A percentile compares a stretch with the other conserved stretches of the same genome.
Evolutionary conservation across 441 rosid species (phyloP).

Genomic region (Euphorbia corollata): DNA sequence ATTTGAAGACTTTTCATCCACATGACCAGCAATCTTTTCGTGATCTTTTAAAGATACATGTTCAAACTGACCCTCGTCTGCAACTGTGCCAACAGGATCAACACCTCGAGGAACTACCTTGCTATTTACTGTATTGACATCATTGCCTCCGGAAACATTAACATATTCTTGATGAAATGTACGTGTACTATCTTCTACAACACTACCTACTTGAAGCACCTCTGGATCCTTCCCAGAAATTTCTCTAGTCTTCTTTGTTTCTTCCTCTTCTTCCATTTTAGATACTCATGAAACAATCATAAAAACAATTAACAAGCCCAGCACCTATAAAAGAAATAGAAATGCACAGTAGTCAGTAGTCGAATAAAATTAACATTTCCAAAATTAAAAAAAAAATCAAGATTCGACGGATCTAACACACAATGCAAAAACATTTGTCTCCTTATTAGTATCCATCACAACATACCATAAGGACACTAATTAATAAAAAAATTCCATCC

Average conservation of each 20-base stretch:
- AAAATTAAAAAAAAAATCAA: neutral
- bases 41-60: constrained; percentile 77
- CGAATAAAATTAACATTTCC: constrained; percentile 3
- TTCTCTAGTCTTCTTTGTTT: constrained; percentile 44
- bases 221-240: constrained; percentile 26
- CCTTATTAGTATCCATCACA: neutral
- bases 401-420: constrained; percentile 27
- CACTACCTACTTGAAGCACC: constrained; percentile 26
- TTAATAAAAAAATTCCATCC: neutral
- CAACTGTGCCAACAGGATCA: constrained; percentile 31
- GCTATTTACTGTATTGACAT: constrained; percentile 24
- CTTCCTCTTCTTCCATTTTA: constrained; percentile 73
- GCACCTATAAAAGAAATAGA: neutral
- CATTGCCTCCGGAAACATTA: constrained; percentile 25
- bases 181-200: constrained; percentile 33
- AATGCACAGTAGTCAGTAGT: neutral
- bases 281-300: constrained; percentile 29
- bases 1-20: constrained; percentile 35
- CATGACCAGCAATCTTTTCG: constrained; percentile 31
- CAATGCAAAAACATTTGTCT: constrained; percentile 7
- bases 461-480: neutral
- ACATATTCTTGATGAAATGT: constrained; percentile 30
- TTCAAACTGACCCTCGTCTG: constrained; percentile 73
- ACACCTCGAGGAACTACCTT: constrained; percentile 26
- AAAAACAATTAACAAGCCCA: constrained; percentile 26